A percentile compares a stretch with the other conserved stretches of the same genome.
These are phyloP conservation scores for Asterochloris erici DNA, from an alignment of 139 green algal genomes.

Conservation along the genomic window DNA sequence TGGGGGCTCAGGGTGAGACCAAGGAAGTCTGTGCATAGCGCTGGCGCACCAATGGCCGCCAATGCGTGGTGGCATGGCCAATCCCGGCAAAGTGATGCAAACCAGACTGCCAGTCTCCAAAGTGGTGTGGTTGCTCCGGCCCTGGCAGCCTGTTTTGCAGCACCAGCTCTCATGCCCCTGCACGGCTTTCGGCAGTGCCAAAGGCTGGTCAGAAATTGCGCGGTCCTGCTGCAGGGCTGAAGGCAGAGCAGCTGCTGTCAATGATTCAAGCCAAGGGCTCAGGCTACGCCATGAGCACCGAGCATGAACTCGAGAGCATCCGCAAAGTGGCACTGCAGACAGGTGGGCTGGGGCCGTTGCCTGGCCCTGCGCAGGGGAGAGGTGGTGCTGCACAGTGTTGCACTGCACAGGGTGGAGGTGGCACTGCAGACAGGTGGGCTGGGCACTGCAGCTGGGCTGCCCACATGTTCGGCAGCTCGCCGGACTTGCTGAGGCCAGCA, in stretches of 20 bases:
- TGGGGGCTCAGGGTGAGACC: slow-evolving; percentile 36
- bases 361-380: background rate
- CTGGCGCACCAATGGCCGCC: background rate
- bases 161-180: too few species aligned
- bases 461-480: too few species aligned
- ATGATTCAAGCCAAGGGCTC: slow-evolving; percentile 67
- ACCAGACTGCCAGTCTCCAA: background rate
- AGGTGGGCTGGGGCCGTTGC: slow-evolving; percentile 26
- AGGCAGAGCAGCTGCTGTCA: slow-evolving; percentile 13
- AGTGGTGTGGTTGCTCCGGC: background rate
- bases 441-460: too few species aligned
- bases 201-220: background rate
- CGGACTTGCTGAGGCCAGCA: too few species aligned
- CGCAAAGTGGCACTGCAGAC: slow-evolving; percentile 59
- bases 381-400: too few species aligned
- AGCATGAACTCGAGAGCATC: slow-evolving; percentile 76
- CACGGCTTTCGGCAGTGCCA: background rate
- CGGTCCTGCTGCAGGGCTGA: background rate
- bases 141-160: background rate
- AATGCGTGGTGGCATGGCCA: background rate
- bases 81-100: background rate
- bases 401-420: too few species aligned
- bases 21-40: background rate
- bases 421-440: too few species aligned
- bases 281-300: slow-evolving; percentile 86